phyloP scores from a whole-genome alignment of 2,329 filamentous ascomycete genomes.

The Hymenoscyphus repandus region DNA sequence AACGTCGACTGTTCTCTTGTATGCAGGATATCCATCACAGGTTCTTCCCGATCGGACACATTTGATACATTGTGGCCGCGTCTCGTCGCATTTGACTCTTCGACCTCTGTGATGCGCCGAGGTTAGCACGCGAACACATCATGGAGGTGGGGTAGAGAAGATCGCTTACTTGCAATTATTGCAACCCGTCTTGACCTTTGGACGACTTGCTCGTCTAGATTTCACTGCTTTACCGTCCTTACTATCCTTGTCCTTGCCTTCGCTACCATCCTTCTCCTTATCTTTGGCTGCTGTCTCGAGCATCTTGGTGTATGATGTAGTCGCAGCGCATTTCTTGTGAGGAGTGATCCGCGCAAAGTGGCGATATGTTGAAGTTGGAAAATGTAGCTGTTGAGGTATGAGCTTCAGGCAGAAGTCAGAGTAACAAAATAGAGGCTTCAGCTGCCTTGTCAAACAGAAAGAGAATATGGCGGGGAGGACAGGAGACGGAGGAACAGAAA shows the following conservation, averaged over 20 bases:
- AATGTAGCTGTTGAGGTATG: not conserved
- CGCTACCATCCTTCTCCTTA: constrained; percentile 4
- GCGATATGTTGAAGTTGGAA: not conserved
- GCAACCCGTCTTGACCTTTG: constrained; percentile 62
- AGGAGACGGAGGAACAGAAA: not conserved
- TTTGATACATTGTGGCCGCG: constrained; percentile 53
- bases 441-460: not conserved
- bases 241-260: not conserved
- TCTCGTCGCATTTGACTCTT: constrained; percentile 63
- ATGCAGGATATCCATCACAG: constrained; percentile 54
- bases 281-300: constrained; percentile 1
- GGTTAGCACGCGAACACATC: not conserved
- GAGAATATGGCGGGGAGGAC: not conserved
- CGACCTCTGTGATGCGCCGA: constrained; percentile 40
- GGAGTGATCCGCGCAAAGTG: not conserved
- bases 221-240: constrained; percentile 6
- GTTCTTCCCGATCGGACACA: constrained; percentile 53
- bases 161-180: constrained; percentile 60
- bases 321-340: not conserved
- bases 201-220: constrained; percentile 26
- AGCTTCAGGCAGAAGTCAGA: not conserved
- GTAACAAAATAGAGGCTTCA: not conserved
- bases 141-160: not conserved
- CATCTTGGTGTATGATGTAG: constrained; percentile 2
- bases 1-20: constrained; percentile 18